A percentile compares a stretch with the other conserved stretches of the same genome.
phyloP scores from a whole-genome alignment of 371 early-diverging fungal species.

The Mucor plumbeus region DNA sequence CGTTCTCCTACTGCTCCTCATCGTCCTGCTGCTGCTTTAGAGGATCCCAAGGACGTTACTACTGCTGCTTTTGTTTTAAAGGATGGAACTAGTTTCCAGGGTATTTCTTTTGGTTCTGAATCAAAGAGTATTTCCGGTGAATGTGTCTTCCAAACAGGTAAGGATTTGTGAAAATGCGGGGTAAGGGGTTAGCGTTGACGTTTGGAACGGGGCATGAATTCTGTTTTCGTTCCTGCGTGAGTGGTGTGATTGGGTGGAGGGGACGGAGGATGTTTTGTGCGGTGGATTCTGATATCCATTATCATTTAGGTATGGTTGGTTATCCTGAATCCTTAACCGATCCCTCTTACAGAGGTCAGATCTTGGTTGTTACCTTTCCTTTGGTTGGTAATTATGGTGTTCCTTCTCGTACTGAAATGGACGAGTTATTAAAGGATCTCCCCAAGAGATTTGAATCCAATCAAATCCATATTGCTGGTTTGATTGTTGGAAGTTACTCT shows the following conservation, averaged over 20 bases:
- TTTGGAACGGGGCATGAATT: background rate
- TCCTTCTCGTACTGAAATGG: conserved; percentile 71
- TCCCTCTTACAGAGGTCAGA: conserved; percentile 95
- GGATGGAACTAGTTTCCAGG: conserved; percentile 88
- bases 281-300: background rate
- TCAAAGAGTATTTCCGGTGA: conserved; percentile 89
- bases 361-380: conserved; percentile 92
- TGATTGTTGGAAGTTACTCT: conserved; percentile 90
- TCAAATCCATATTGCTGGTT: conserved; percentile 84
- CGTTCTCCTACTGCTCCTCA: conserved; percentile 53
- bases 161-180: conserved; percentile 15
- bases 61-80: conserved; percentile 77
- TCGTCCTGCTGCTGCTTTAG: conserved; percentile 62
- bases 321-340: conserved; percentile 97
- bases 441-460: conserved; percentile 87
- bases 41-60: conserved; percentile 52
- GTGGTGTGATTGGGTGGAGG: background rate
- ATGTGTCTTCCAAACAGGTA: conserved; percentile 97
- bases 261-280: background rate
- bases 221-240: conserved; percentile 4
- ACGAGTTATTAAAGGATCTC: conserved; percentile 81
- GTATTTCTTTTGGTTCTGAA: conserved; percentile 94
- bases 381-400: conserved; percentile 94
- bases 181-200: background rate
- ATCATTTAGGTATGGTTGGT: conserved; percentile 51